Evolutionary conservation across 371 early-diverging fungal genomes (phyloP), one percentile per base, ranked within the genome.

Genomic region (Mortierella sp.): DNA sequence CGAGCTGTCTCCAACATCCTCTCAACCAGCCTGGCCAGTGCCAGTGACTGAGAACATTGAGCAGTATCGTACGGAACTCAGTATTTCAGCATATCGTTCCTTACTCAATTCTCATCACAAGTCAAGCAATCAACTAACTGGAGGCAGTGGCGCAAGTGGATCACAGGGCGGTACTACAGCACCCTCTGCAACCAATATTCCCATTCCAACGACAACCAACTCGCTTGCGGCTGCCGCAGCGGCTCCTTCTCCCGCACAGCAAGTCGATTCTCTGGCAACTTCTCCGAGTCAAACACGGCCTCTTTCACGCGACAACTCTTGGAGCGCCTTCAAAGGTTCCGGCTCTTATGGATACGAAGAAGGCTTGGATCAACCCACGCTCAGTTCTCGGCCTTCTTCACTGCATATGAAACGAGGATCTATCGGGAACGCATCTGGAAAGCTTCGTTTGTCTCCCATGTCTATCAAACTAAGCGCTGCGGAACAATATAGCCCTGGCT

Each of bases 11-110:
- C 69, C 69, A 3, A 63, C 62, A 4, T 76, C 76, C 1, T 62
- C 59, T 19, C 67, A 67, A 22, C 67, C 67, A 0, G 46, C 63
- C n/a, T 72, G 73, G 73, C 55, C 77, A 12, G 19, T 55, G 14
- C 40, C 47, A 24, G 56, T 52, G 22, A 74, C 57, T 2, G 77
- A 76, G 34, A 69, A 76, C 1, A 76, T 76, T 52, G 77, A 76
- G 52, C 77, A 76, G 43, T 68, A 68, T 39, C 69, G 77, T 6
- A 39, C 77, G 24, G 77, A 76, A 27, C 50, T 76, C n/a, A 76
- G 77, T n/a, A 57, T 76, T 9, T 76, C 69, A 7, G 77, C 77
- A 2, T 76, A 76, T 46, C 64, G 77, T 16, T 76, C 77, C 13
- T 46, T 76, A 17, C 77, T 76, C 27, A 68, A 57, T 31, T 68